Evolutionary conservation across 1,284 basidiomycete genomes (phyloP).

Genomic region (Rhizopogon parksii): DNA sequence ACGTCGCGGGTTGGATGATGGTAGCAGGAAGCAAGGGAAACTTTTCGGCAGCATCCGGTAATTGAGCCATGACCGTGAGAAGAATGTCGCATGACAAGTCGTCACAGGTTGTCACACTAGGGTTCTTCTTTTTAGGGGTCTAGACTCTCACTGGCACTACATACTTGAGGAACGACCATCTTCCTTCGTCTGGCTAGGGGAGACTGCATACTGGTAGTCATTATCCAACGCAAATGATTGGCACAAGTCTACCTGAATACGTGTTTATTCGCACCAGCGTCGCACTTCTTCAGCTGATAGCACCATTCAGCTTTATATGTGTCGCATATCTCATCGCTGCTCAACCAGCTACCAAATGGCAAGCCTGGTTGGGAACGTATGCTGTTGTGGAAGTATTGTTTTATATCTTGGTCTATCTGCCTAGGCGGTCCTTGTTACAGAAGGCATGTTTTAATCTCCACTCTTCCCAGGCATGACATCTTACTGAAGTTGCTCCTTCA

Average conservation of each 20-base stretch:
- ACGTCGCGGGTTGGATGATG: neutral
- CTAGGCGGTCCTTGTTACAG: conserved; percentile 40
- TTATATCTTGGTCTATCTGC: conserved; percentile 43
- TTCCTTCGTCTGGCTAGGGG: too few relatives aligned
- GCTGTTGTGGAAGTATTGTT: conserved; percentile 42
- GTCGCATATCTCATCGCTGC: conserved; percentile 11
- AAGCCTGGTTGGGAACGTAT: conserved; percentile 22
- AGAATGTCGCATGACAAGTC: neutral
- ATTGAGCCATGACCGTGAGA: conserved; percentile 11
- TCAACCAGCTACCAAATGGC: conserved; percentile 1
- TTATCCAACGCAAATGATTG: conserved; percentile 31
- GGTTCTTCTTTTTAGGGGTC: neutral
- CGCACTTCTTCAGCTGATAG: conserved; percentile 39
- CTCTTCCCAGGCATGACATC: neutral
- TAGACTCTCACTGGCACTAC: too few relatives aligned
- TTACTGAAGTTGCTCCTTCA: conserved; percentile 14
- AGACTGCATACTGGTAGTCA: neutral
- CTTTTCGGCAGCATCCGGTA: conserved; percentile 6
- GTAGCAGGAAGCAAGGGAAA: conserved; percentile 12
- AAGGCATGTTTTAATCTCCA: conserved; percentile 30
- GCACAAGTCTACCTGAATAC: conserved; percentile 43
- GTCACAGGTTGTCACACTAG: too few relatives aligned
- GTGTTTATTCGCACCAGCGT: conserved; percentile 47
- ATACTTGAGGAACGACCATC: too few relatives aligned
- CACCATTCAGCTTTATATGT: conserved; percentile 42